Conservation (phyloP, 139 green algal species). For the Haematococcus sp. region DNA sequence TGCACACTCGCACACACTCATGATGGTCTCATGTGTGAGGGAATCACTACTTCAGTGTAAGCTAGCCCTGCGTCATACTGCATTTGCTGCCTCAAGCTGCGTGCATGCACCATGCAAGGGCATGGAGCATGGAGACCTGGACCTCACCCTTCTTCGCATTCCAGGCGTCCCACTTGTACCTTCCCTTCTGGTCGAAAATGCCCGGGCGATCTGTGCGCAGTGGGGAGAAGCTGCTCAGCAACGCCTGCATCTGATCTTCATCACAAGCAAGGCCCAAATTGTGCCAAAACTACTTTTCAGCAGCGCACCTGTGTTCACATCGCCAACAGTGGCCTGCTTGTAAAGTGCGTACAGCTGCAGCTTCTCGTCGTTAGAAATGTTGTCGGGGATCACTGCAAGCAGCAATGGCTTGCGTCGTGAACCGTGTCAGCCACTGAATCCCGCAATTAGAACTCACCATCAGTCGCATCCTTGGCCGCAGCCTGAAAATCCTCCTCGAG, state of each 20-base stretch:
- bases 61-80: no score
- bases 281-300: no score
- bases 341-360: constrained; percentile 70
- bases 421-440: no score
- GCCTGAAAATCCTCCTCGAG: constrained; percentile 72
- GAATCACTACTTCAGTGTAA: not conserved
- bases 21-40: not conserved
- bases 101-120: not conserved
- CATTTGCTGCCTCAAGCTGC: no score
- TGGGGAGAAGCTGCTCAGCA: not conserved
- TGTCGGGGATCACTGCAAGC: no score
- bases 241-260: not conserved
- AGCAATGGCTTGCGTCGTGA: no score
- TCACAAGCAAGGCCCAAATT: no score
- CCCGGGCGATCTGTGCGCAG: constrained; percentile 44
- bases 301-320: constrained; percentile 44
- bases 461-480: constrained; percentile 57
- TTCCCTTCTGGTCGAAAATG: constrained; percentile 70
- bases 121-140: not conserved
- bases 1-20: not conserved
- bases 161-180: constrained; percentile 76
- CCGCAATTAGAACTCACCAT: constrained; percentile 24
- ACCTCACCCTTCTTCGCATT: constrained; percentile 58
- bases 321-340: constrained; percentile 72
- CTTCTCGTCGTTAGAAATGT: constrained; percentile 57